Evolutionary conservation across 73 alveolate genomes (phyloP).

Genomic region (Tetrahymena borealis): DNA sequence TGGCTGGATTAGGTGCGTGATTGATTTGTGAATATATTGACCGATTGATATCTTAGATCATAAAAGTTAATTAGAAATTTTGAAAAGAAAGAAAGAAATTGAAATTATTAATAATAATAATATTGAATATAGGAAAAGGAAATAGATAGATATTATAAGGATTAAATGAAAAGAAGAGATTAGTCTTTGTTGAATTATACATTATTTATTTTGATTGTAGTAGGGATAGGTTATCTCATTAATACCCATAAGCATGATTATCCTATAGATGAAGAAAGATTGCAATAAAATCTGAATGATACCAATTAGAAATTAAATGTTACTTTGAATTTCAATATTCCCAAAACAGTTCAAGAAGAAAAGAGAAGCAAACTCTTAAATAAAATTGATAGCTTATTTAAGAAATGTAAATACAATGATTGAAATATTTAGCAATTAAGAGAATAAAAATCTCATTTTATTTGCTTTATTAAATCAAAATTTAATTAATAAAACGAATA

Average conservation of each 20-base stretch:
- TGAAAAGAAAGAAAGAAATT: no score
- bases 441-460: no score
- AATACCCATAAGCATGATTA: background rate
- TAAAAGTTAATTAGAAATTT: no score
- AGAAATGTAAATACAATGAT: background rate
- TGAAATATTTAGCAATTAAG: no score
- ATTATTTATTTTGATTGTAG: background rate
- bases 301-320: background rate
- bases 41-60: no score
- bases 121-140: background rate
- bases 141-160: background rate
- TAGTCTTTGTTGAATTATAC: background rate
- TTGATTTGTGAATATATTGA: no score
- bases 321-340: background rate
- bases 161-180: background rate
- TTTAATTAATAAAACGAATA: background rate
- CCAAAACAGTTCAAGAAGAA: background rate
- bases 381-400: background rate
- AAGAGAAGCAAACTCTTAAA: background rate
- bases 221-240: background rate
- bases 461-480: background rate
- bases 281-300: background rate
- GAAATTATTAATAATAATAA: background rate
- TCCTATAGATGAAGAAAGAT: background rate
- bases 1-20: no score